Conservation (phyloP, 169 alveolate species). For the Eimeria praecox region DNA sequence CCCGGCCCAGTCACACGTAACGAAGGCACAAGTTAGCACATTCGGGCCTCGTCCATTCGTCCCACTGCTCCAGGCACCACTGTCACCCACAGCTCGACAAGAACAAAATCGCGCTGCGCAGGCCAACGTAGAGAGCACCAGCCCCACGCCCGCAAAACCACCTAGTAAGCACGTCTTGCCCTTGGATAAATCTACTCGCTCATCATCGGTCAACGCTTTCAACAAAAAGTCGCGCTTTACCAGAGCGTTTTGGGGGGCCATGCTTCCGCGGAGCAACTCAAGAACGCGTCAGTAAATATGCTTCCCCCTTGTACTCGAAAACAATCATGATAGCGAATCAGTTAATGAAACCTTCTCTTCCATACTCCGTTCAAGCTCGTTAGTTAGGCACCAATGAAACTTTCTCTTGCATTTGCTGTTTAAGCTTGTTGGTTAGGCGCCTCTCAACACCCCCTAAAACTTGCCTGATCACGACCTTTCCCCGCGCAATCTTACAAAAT, state of each 20-base stretch:
- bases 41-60: neutral
- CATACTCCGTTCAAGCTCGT: neutral
- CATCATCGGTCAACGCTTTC: neutral
- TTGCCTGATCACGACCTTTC: neutral
- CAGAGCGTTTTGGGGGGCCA: slow-evolving; percentile 23
- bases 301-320: neutral
- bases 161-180: slow-evolving; percentile 54
- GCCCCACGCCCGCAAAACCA: slow-evolving; percentile 47
- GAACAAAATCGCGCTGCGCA: neutral
- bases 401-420: neutral
- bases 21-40: neutral
- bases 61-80: slow-evolving; percentile 19
- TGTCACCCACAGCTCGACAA: neutral
- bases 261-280: slow-evolving; percentile 48
- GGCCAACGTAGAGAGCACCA: neutral
- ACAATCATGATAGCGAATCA: neutral
- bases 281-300: slow-evolving; percentile 35
- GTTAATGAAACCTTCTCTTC: neutral
- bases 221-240: slow-evolving; percentile 12
- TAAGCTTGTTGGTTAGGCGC: neutral
- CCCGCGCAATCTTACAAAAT: neutral
- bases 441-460: neutral
- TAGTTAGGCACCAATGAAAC: neutral
- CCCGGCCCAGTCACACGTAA: slow-evolving; percentile 15
- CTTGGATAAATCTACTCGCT: neutral